phyloP scores from a whole-genome alignment of 306 rosid species.

The Dryas drummondii region DNA sequence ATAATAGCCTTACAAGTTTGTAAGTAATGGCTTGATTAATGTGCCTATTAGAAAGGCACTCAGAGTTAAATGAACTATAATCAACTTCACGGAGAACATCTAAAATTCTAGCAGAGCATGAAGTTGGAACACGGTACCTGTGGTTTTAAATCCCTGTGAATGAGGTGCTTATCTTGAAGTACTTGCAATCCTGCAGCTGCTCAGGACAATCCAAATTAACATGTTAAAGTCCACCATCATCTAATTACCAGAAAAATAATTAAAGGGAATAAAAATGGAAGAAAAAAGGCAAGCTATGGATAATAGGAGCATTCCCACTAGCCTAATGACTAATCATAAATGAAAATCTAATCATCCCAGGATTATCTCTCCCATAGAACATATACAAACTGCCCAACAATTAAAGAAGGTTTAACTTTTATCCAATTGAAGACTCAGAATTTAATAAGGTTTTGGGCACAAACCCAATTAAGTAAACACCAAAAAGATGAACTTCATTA shows the following conservation, averaged over 20 bases:
- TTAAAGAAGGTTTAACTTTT: not conserved
- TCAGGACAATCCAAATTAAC: conserved; percentile 34
- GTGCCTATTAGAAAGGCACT: not conserved
- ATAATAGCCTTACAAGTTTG: not conserved
- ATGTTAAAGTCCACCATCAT: conserved; percentile 7
- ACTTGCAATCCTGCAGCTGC: conserved; percentile 83
- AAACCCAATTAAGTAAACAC: conserved; percentile 2
- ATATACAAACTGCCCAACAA: not conserved
- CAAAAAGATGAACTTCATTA: conserved; percentile 7
- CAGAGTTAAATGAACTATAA: not conserved
- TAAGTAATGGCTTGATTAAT: not conserved
- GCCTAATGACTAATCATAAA: conserved; percentile 19
- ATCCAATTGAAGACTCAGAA: conserved; percentile 7
- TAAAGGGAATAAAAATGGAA: not conserved
- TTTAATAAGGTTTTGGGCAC: not conserved
- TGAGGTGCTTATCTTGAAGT: conserved; percentile 87
- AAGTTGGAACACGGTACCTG: conserved; percentile 51
- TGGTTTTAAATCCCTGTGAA: conserved; percentile 96
- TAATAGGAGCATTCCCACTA: conserved; percentile 18
- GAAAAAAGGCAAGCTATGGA: not conserved
- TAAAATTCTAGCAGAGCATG: not conserved
- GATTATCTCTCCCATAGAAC: not conserved
- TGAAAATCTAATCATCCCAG: not conserved
- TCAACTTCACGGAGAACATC: not conserved
- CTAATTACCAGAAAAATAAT: conserved; percentile 5